A percentile compares a stretch with the other conserved stretches of the same genome.
phyloP scores from a whole-genome alignment of 164 flowering plant genomes.

The Tinospora cordifolia region DNA sequence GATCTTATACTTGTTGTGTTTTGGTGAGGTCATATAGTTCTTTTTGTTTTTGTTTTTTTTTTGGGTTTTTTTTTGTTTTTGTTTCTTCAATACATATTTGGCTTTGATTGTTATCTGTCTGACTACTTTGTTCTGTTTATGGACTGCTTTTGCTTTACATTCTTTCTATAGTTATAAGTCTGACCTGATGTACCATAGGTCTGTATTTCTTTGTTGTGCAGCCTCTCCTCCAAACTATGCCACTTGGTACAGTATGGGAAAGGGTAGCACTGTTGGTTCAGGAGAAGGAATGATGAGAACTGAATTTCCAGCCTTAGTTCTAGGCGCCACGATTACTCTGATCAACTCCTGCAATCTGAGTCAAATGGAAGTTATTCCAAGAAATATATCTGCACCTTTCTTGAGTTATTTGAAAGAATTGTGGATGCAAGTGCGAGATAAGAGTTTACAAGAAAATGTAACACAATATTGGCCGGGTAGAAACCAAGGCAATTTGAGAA shows the following conservation, averaged over 20 bases:
- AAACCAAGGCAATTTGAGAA: constrained; percentile 19
- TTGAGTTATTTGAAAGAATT: constrained; percentile 29
- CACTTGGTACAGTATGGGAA: constrained; percentile 14
- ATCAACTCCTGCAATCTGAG: constrained; percentile 39
- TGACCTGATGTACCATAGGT: constrained; percentile 37
- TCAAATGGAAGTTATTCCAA: constrained; percentile 40
- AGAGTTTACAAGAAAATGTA: constrained; percentile 18
- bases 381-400: constrained; percentile 22
- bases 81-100: no score
- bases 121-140: no score
- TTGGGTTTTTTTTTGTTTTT: no score
- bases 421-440: constrained; percentile 32
- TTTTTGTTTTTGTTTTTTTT: no score
- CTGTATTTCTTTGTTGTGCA: constrained; percentile 39
- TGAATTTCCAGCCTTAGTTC: constrained; percentile 26
- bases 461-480: constrained; percentile 6
- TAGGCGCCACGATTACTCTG: constrained; percentile 35
- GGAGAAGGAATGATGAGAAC: constrained; percentile 25
- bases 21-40: no score
- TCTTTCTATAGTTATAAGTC: neutral
- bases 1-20: no score
- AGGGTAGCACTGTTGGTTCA: constrained; percentile 4
- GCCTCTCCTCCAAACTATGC: constrained; percentile 10
- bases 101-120: no score
- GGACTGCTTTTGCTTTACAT: neutral